phyloP scores from a whole-genome alignment of 1,139 yeast species.

The Komagataea norvegica region DNA sequence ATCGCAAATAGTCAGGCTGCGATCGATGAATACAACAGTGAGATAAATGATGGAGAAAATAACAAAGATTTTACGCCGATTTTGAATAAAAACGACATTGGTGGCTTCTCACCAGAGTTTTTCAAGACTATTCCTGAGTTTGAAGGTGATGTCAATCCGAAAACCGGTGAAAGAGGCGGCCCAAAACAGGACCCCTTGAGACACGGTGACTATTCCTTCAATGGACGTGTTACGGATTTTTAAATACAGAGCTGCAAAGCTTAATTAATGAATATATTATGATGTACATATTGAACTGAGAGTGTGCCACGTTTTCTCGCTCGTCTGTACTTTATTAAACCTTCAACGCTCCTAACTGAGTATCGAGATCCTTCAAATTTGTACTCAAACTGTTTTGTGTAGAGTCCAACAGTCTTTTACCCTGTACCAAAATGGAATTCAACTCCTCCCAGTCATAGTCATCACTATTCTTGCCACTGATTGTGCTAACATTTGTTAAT shows the following conservation, averaged over 20 bases:
- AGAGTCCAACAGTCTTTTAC: conserved; percentile 13
- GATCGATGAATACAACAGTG: conserved; percentile 66
- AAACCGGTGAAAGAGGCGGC: conserved; percentile 93
- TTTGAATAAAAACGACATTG: conserved; percentile 48
- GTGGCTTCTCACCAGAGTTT: conserved; percentile 63
- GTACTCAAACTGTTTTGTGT: conserved; percentile 14
- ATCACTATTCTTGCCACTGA: neutral
- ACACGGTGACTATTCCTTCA: conserved; percentile 92
- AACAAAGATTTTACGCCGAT: conserved; percentile 31
- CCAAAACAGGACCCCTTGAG: conserved; percentile 97
- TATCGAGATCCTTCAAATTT: conserved; percentile 13
- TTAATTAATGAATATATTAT: neutral
- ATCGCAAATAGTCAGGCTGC: conserved; percentile 79
- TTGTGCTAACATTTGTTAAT: conserved; percentile 1
- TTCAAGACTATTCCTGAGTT: conserved; percentile 86
- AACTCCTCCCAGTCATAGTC: conserved; percentile 17
- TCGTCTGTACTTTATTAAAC: neutral
- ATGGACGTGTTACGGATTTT: conserved; percentile 95
- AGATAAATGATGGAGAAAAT: conserved; percentile 33
- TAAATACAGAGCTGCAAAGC: too few relatives aligned
- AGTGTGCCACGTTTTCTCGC: neutral
- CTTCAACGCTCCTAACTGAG: conserved; percentile 8
- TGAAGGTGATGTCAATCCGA: conserved; percentile 91
- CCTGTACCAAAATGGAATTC: conserved; percentile 15
- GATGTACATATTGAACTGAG: neutral